Conservation (phyloP, 352 stramenopile genomes). For the Pythium aristosporum region DNA sequence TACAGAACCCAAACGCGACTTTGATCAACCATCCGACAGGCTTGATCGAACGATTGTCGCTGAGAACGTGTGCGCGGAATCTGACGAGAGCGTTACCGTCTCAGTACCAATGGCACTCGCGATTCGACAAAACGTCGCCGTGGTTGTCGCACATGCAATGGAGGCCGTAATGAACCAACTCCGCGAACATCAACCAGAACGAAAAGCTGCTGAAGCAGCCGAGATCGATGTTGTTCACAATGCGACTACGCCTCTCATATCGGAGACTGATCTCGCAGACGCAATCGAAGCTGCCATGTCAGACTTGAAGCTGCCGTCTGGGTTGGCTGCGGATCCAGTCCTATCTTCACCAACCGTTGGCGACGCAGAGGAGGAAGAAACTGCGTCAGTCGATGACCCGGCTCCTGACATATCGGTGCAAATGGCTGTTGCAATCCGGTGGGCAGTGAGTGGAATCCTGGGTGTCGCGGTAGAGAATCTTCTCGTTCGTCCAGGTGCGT, state of each 20-base stretch:
- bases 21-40: not conserved
- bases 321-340: not conserved
- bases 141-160: constrained; percentile 30
- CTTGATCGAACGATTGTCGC: not conserved
- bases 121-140: constrained; percentile 28
- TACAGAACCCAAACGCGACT: not conserved
- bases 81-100: not conserved
- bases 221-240: not conserved
- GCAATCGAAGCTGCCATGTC: constrained; percentile 2
- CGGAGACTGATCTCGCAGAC: constrained; percentile 1
- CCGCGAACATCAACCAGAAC: not conserved
- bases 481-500: not conserved
- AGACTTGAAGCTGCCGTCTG: not conserved
- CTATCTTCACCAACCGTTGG: not conserved
- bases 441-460: constrained; percentile 41
- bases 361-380: not conserved
- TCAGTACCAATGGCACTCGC: constrained; percentile 14
- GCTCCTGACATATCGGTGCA: constrained; percentile 13
- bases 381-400: not conserved
- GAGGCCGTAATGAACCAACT: constrained; percentile 29
- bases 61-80: not conserved
- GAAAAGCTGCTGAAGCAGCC: not conserved
- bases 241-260: not conserved
- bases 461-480: constrained; percentile 37
- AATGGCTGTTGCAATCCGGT: constrained; percentile 42